phyloP scores from a whole-genome alignment of 2,329 filamentous ascomycete species.

The Phyllosticta capitalensis region DNA sequence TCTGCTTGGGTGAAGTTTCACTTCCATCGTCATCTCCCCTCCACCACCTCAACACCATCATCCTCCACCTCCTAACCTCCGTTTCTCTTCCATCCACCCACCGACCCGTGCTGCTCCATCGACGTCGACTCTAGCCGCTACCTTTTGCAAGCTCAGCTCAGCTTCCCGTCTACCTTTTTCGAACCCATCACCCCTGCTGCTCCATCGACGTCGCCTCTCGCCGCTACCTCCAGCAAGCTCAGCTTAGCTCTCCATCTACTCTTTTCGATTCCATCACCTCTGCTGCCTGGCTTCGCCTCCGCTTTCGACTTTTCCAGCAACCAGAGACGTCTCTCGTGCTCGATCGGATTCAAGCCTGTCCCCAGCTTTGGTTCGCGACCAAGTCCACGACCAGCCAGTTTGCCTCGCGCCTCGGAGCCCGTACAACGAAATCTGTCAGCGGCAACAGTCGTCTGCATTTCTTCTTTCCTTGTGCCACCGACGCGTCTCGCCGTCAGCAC shows the following conservation, averaged over 20 bases:
- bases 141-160: slow-evolving; percentile 10
- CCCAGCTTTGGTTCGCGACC: slow-evolving; percentile 4
- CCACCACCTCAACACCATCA: neutral
- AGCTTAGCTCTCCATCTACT: neutral
- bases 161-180: slow-evolving; percentile 23
- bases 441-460: slow-evolving; percentile 27
- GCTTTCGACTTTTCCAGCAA: neutral
- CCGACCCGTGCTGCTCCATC: slow-evolving; percentile 11
- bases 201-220: neutral
- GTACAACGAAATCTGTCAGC: slow-evolving; percentile 12
- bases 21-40: too few species aligned
- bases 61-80: slow-evolving; percentile 19
- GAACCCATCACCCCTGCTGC: slow-evolving; percentile 10
- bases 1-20: too few species aligned
- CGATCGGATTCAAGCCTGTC: neutral
- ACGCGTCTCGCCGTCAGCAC: slow-evolving; percentile 24
- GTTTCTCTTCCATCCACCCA: slow-evolving; percentile 30
- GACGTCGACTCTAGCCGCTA: slow-evolving; percentile 16
- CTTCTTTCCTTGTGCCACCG: slow-evolving; percentile 30
- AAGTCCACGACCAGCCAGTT: slow-evolving; percentile 4
- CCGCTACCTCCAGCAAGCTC: neutral
- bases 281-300: neutral
- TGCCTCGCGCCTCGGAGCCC: neutral
- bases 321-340: slow-evolving; percentile 5
- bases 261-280: slow-evolving; percentile 1